Conservation (phyloP, 495 filamentous ascomycete species). For the Neohortaea acidophila region DNA sequence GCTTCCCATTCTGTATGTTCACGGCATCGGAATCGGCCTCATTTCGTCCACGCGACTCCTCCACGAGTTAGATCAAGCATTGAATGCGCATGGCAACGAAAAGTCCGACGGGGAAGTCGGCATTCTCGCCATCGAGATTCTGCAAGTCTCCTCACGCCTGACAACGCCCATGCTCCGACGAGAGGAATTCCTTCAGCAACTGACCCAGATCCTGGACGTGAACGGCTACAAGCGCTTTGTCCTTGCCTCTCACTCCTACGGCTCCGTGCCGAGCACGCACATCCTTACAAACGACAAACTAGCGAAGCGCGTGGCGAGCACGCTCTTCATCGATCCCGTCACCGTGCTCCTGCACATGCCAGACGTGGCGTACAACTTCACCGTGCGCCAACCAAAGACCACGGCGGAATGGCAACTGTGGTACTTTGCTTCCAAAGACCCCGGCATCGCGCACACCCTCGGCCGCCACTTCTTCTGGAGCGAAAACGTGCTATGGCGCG, state of each 20-base stretch:
- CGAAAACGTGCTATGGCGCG: conserved; percentile 22
- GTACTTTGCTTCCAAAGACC: conserved; percentile 21
- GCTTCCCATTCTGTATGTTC: conserved; percentile 19
- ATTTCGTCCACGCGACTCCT: conserved; percentile 17
- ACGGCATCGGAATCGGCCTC: conserved; percentile 23
- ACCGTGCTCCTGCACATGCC: conserved; percentile 20
- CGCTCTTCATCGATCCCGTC: conserved; percentile 22
- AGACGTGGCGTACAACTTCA: conserved; percentile 25
- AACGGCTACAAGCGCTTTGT: conserved; percentile 18
- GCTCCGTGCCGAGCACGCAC: conserved; percentile 18
- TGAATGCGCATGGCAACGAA: conserved; percentile 3
- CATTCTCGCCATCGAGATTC: conserved; percentile 21
- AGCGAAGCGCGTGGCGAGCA: conserved; percentile 11
- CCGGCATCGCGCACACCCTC: conserved; percentile 18
- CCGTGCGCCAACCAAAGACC: conserved; percentile 11
- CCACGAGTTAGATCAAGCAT: conserved; percentile 9
- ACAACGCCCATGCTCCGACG: conserved; percentile 15
- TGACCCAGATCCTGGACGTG: conserved; percentile 17
- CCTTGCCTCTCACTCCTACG: conserved; percentile 22
- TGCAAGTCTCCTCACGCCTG: conserved; percentile 21
- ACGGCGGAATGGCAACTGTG: conserved; percentile 22
- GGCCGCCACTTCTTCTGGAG: conserved; percentile 22
- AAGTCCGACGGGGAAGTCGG: conserved; percentile 17
- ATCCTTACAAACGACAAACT: conserved; percentile 15
- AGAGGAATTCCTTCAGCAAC: conserved; percentile 11